Evolutionary conservation across 2,329 filamentous ascomycete species (phyloP), one percentile per base, ranked within the genome.

Genomic region (Clonostachys chloroleuca): DNA sequence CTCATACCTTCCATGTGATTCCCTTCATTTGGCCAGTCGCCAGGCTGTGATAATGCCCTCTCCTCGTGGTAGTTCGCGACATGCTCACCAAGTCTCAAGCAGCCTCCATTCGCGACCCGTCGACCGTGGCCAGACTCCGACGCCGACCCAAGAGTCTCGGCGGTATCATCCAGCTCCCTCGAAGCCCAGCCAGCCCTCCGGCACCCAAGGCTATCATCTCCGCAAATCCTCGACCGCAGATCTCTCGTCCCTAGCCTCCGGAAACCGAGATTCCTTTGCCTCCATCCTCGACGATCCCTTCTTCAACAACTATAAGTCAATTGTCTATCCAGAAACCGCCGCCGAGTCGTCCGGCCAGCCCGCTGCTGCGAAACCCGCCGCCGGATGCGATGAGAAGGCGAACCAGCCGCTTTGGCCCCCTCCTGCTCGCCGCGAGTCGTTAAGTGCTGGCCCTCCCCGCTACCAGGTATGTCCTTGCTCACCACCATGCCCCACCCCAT

Each of bases 271-370:
- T 54, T 81, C 77, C 16, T 64, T 79, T 52, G 61, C 69, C 44
- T 79, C 75, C 49, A 75, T 80, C 51, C 64, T 77, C 57, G 74
- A 81, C 68, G 76, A 80, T 53, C 74, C 74, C 33, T 78, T 80
- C 59, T 76, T 78, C 63, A 69, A 72, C 55, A 30, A 44, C 30
- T 48, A 45, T 30, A 34, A 33, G 9, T 24, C 18, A 20, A 35
- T 45, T 18, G 34, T 45, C 35, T 40, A 47, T 33, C 42, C 42
- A 48, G 51, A 40, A 46, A 46, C 42, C 57, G 54, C 37, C 54
- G 56, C 47, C 53, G 52, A 34, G 55, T 56, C 48, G n/a, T 6
- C 44, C 34, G 24, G 10, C 13, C 13, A 9, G n/a, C n/a, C 20
- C 20, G 14, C 42, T n/a, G 13, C 14, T 44, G 13, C 17, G n/a